Conservation (phyloP, 306 rosid genomes). For the Quercus berberidifolia region DNA sequence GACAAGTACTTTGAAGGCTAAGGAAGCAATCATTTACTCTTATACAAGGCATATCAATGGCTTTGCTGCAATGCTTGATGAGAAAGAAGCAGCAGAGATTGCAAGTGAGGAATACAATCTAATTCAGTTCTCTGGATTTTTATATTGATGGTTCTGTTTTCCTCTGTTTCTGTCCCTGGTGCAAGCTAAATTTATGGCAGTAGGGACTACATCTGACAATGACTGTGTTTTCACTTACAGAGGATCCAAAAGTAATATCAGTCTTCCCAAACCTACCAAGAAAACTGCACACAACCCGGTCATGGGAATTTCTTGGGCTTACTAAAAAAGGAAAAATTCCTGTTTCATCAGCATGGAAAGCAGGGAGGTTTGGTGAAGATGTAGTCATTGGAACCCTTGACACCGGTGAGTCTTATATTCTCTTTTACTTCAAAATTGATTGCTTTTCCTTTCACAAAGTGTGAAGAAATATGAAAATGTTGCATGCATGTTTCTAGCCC, state of each 20-base stretch:
- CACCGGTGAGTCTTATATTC: constrained; percentile 22
- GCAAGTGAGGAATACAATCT: constrained; percentile 31
- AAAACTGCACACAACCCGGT: constrained; percentile 51
- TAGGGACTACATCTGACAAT: neutral
- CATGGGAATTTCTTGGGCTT: constrained; percentile 65
- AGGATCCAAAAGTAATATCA: constrained; percentile 51
- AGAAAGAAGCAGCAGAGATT: constrained; percentile 39
- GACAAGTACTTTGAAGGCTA: constrained; percentile 42
- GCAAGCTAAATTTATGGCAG: neutral
- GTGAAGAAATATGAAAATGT: no score
- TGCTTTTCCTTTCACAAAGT: no score
- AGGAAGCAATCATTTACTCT: constrained; percentile 58
- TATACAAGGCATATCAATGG: constrained; percentile 61
- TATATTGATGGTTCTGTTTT: neutral
- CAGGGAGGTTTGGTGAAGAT: constrained; percentile 35
- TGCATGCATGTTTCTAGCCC: no score
- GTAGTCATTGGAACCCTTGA: constrained; percentile 44
- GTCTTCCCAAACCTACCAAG: constrained; percentile 46
- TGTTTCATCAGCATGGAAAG: constrained; percentile 29
- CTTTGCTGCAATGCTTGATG: constrained; percentile 67
- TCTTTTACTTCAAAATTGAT: no score
- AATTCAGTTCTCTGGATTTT: neutral
- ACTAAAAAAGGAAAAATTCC: constrained; percentile 12
- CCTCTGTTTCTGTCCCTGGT: neutral
- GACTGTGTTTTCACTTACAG: constrained; percentile 17